phyloP scores from a whole-genome alignment of 2,329 filamentous ascomycete genomes.

The Fusarium euwallaceae region DNA sequence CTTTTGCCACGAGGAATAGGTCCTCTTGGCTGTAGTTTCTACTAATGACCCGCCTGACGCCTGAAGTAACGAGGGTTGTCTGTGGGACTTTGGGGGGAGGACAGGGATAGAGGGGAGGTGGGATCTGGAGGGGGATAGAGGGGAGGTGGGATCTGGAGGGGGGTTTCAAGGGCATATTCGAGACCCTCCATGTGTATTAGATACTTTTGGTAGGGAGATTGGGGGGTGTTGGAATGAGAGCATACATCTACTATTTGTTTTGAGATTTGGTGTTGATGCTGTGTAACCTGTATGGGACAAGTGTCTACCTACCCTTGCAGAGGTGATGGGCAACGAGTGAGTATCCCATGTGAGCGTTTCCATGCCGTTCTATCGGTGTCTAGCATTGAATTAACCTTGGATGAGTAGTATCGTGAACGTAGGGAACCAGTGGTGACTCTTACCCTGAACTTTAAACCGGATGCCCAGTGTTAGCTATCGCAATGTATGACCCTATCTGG shows the following conservation, averaged over 20 bases:
- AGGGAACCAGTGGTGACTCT: neutral
- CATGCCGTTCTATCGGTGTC: neutral
- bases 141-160: slow-evolving; percentile 1
- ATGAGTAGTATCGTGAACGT: neutral
- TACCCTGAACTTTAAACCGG: neutral
- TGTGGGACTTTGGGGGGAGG: slow-evolving; percentile 14
- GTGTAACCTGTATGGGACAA: neutral
- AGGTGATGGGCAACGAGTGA: neutral
- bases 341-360: neutral
- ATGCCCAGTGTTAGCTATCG: neutral
- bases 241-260: neutral
- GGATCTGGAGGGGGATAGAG: slow-evolving; percentile 41
- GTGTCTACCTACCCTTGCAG: neutral
- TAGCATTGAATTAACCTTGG: neutral
- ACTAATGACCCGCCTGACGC: slow-evolving; percentile 35
- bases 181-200: slow-evolving; percentile 38
- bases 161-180: slow-evolving; percentile 26
- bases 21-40: slow-evolving; percentile 35
- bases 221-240: slow-evolving; percentile 1
- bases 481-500: neutral
- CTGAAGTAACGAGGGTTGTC: slow-evolving; percentile 27
- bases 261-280: neutral
- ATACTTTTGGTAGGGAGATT: slow-evolving; percentile 9
- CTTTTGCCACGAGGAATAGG: slow-evolving; percentile 18
- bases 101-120: slow-evolving; percentile 35